Evolutionary conservation across 2,329 filamentous ascomycete species (phyloP).

Genomic region (Aspergillus caelatus): DNA sequence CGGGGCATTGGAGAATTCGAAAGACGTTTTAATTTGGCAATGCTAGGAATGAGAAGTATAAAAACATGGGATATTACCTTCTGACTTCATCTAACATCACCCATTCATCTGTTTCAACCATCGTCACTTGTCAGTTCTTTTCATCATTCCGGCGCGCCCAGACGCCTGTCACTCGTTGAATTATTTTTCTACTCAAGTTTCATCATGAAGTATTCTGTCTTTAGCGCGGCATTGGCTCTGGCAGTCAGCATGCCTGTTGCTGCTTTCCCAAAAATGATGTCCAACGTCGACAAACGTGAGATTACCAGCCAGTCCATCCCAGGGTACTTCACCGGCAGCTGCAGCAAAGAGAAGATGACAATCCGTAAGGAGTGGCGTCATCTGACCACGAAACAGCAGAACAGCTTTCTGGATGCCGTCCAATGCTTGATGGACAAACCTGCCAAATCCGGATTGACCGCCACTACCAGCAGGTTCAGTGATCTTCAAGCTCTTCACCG

Average conservation of each 20-base stretch:
- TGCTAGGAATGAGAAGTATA: background rate
- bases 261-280: background rate
- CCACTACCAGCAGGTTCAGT: slow-evolving; percentile 12
- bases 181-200: background rate
- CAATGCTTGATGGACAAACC: background rate
- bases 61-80: background rate
- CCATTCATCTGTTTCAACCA: background rate
- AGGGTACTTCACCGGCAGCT: background rate
- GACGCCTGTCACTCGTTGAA: background rate
- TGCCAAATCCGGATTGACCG: background rate
- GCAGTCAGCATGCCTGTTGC: background rate
- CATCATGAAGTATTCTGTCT: background rate
- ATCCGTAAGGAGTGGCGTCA: background rate
- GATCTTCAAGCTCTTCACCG: slow-evolving; percentile 15
- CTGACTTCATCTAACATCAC: background rate
- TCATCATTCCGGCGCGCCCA: background rate
- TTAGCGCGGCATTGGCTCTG: background rate
- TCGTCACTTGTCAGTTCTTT: background rate
- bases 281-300: background rate
- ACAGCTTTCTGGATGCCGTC: background rate
- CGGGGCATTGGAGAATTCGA: background rate
- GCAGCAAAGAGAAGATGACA: background rate
- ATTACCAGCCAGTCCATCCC: background rate
- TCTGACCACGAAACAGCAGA: background rate
- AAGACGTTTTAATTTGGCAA: background rate